Percentiles rank a stretch among this genome's conserved stretches.
These are phyloP conservation scores for Colletotrichum australisinense DNA, from an alignment of 2,329 filamentous ascomycete species.

Conservation along the genomic window DNA sequence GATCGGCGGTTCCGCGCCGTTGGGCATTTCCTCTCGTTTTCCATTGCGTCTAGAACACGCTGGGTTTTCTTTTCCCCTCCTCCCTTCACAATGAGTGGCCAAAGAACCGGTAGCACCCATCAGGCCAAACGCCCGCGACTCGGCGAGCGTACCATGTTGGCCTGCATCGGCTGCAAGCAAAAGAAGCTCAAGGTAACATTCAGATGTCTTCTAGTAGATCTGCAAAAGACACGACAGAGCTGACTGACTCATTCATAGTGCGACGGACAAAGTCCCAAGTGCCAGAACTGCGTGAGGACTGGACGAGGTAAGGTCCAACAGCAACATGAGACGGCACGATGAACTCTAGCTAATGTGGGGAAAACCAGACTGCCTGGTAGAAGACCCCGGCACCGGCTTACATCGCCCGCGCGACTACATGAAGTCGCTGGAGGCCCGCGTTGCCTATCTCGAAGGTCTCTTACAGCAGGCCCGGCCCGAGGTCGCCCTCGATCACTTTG, in stretches of 20 bases:
- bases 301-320: slow-evolving; percentile 7
- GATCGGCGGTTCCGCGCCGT: background rate
- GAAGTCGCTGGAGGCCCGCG: slow-evolving; percentile 42
- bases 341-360: background rate
- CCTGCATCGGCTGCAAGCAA: slow-evolving; percentile 42
- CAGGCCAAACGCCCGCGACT: slow-evolving; percentile 37
- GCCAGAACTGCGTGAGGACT: slow-evolving; percentile 41
- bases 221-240: background rate
- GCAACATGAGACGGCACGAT: background rate
- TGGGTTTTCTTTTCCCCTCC: background rate
- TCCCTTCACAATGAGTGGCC: background rate
- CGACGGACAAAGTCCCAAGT: slow-evolving; percentile 41
- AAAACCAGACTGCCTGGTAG: slow-evolving; percentile 45
- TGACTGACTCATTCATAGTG: slow-evolving; percentile 29
- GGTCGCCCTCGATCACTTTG: slow-evolving; percentile 38
- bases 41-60: background rate
- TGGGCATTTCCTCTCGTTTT: background rate
- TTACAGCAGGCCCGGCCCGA: slow-evolving; percentile 43
- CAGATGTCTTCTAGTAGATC: background rate
- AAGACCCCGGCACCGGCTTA: slow-evolving; percentile 48
- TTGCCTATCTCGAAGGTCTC: slow-evolving; percentile 44
- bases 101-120: background rate
- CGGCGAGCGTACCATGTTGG: slow-evolving; percentile 41
- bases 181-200: slow-evolving; percentile 41
- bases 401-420: slow-evolving; percentile 48